Percentiles rank a stretch among this genome's conserved stretches.
These are phyloP conservation scores for Apiotrichum veenhuisii DNA, from an alignment of 1,284 basidiomycete genomes.

Conservation along the genomic window DNA sequence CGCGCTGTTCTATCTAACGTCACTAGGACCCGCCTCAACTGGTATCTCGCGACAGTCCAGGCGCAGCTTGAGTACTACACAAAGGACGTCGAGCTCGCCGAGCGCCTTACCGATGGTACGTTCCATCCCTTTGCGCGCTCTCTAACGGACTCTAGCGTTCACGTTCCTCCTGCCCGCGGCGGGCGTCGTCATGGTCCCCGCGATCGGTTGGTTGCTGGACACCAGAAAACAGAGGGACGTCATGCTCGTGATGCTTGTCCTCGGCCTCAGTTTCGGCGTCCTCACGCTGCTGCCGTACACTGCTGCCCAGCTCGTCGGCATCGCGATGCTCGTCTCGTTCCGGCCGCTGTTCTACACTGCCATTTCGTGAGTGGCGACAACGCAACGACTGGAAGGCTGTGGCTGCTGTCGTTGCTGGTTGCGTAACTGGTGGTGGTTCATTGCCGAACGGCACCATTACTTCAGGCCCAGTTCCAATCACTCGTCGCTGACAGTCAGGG, in stretches of 20 bases:
- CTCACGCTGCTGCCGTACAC: conserved; percentile 35
- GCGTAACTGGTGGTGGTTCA: too few relatives aligned
- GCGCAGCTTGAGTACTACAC: conserved; percentile 47
- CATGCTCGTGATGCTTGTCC: conserved; percentile 34
- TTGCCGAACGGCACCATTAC: too few relatives aligned
- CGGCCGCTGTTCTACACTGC: conserved; percentile 48
- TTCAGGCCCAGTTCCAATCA: too few relatives aligned
- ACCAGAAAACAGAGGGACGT: conserved; percentile 34
- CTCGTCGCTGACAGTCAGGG: conserved; percentile 19
- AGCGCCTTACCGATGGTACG: conserved; percentile 37
- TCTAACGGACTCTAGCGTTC: conserved; percentile 36
- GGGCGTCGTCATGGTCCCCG: conserved; percentile 37
- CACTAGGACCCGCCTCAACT: conserved; percentile 48
- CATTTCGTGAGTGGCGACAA: conserved; percentile 20
- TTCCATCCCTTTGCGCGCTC: neutral
- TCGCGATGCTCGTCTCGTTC: conserved; percentile 42
- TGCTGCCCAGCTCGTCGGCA: conserved; percentile 38
- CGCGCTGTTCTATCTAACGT: neutral
- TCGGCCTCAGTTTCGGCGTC: conserved; percentile 39
- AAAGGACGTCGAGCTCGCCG: conserved; percentile 28
- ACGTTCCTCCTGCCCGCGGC: conserved; percentile 49
- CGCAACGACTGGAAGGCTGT: too few relatives aligned
- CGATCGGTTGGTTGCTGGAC: conserved; percentile 35
- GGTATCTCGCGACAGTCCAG: conserved; percentile 46
- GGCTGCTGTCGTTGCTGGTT: too few relatives aligned